Evolutionary conservation across 2,329 filamentous ascomycete species (phyloP).

Genomic region (Teratosphaeria epicoccoides): DNA sequence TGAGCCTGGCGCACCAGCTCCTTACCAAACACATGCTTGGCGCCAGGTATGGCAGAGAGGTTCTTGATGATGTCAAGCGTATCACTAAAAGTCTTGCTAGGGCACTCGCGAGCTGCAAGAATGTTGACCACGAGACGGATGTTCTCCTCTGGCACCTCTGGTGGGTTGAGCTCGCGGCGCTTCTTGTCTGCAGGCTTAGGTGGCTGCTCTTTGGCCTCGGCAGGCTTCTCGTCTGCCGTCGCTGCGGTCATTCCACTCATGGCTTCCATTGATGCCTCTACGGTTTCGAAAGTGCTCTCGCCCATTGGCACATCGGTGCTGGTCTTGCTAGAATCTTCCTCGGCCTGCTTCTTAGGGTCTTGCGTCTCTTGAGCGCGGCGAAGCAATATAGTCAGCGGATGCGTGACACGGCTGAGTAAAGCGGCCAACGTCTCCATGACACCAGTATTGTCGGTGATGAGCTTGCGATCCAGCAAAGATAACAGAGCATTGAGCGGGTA

Average conservation of each 20-base stretch:
- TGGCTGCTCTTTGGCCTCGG: constrained; percentile 13
- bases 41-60: constrained; percentile 80
- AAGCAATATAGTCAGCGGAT: constrained; percentile 70
- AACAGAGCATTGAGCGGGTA: constrained; percentile 89
- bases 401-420: constrained; percentile 77
- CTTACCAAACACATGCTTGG: constrained; percentile 82
- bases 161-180: constrained; percentile 59
- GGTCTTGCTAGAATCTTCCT: constrained; percentile 33
- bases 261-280: background rate
- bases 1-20: constrained; percentile 85
- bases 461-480: constrained; percentile 76
- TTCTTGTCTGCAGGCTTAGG: constrained; percentile 35
- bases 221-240: constrained; percentile 6
- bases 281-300: constrained; percentile 9
- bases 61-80: constrained; percentile 98
- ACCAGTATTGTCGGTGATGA: constrained; percentile 93
- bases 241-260: constrained; percentile 11
- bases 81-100: constrained; percentile 94
- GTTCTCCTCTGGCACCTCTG: constrained; percentile 78
- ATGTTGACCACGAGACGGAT: constrained; percentile 92
- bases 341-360: constrained; percentile 21
- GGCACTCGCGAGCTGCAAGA: constrained; percentile 90
- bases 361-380: constrained; percentile 68
- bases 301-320: constrained; percentile 18
- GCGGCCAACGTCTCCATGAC: constrained; percentile 92